Evolutionary conservation across 257 asterid genomes (phyloP).

Genomic region (Przewalskia tangutica): DNA sequence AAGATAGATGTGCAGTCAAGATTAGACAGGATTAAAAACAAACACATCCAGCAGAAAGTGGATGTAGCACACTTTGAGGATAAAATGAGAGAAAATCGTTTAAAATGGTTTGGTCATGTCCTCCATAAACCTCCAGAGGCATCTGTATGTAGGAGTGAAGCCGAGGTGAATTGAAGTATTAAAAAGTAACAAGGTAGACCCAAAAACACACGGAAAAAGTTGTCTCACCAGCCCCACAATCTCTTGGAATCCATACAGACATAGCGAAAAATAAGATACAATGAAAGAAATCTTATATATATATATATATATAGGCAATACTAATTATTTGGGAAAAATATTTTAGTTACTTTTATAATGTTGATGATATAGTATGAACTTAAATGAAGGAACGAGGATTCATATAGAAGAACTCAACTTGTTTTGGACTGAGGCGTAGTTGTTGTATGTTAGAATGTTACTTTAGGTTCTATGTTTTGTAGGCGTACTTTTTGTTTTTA

Average conservation of each 20-base stretch:
- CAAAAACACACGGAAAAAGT: not conserved
- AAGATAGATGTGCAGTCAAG: not conserved
- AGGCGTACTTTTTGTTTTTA: not conserved
- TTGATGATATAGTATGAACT: too few species aligned
- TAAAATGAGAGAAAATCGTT: not conserved
- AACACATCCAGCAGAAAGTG: not conserved
- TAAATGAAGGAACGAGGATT: too few species aligned
- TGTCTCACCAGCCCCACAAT: not conserved
- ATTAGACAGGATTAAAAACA: not conserved
- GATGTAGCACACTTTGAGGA: not conserved
- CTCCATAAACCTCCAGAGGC: not conserved
- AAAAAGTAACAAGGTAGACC: not conserved
- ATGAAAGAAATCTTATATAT: too few species aligned
- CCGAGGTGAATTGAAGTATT: not conserved
- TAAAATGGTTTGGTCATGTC: not conserved
- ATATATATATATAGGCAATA: too few species aligned
- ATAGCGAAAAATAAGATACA: not conserved
- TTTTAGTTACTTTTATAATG: too few species aligned
- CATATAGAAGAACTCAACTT: too few species aligned
- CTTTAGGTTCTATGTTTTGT: not conserved
- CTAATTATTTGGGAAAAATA: not conserved
- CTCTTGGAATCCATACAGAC: not conserved
- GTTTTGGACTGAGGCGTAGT: too few species aligned
- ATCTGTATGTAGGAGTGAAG: not conserved
- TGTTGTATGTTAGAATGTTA: not conserved